Percentiles rank a stretch among this genome's conserved stretches.
Conservation (phyloP, 306 rosid genomes). For the Calophaca sinica region DNA sequence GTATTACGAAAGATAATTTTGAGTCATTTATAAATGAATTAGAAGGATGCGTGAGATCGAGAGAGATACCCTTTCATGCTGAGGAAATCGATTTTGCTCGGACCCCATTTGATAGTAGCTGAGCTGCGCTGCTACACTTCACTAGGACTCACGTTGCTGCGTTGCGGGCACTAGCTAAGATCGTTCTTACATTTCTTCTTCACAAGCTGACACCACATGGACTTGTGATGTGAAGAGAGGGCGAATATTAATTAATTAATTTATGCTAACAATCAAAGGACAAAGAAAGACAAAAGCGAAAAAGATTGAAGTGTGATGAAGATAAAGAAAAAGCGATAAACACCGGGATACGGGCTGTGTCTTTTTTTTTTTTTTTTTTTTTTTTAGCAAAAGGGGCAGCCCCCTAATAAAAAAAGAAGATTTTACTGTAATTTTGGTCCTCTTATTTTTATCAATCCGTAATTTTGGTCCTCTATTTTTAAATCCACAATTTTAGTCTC, state of each 20-base stretch:
- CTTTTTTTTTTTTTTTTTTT: background rate
- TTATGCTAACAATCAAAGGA: slow-evolving; percentile 59
- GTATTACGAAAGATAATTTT: slow-evolving; percentile 1
- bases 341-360: slow-evolving; percentile 35
- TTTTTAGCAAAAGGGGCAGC: too few relatives aligned
- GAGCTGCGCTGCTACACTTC: slow-evolving; percentile 29
- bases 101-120: slow-evolving; percentile 70
- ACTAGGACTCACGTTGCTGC: slow-evolving; percentile 36
- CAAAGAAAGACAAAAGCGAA: slow-evolving; percentile 88
- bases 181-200: slow-evolving; percentile 57
- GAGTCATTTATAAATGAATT: slow-evolving; percentile 26
- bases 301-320: slow-evolving; percentile 56
- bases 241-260: slow-evolving; percentile 50
- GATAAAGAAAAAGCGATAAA: slow-evolving; percentile 46
- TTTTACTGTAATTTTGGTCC: too few relatives aligned
- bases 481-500: too few relatives aligned
- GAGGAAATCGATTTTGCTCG: slow-evolving; percentile 91
- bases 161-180: slow-evolving; percentile 39
- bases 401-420: too few relatives aligned
- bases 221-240: slow-evolving; percentile 51
- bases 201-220: slow-evolving; percentile 52
- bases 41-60: slow-evolving; percentile 29
- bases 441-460: too few relatives aligned
- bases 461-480: too few relatives aligned
- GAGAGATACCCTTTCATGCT: slow-evolving; percentile 77